Evolutionary conservation across 2,329 filamentous ascomycete genomes (phyloP), one percentile per base, ranked within the genome.

Genomic region (Pestalotiopsis fici): DNA sequence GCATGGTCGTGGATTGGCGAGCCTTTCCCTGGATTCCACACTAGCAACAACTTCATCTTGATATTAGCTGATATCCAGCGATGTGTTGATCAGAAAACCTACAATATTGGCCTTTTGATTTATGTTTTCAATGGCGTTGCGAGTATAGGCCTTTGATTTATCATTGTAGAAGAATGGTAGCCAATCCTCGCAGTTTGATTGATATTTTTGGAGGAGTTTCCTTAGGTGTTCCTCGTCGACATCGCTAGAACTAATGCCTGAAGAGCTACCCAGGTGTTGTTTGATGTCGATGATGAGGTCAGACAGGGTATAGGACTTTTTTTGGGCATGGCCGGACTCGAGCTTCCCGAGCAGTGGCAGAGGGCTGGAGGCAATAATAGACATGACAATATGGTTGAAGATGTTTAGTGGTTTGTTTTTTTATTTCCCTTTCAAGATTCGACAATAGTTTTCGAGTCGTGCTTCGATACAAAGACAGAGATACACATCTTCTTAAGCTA

Each of bases 21-120:
- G 27, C 77, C 77, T 60, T 78, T 78, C n/a, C 73, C 71, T 0
- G 77, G 77, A 47, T 77, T 78, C 77, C 76, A 78, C 27, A 78
- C 77, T 1, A 74, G 47, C 21, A 67, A 15, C 11, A 64, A 25
- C 47, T 64, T 60, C 4, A 11, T n/a, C 13, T 13, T 1, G 25
- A 60, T 31, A n/a, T 60, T 12, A 60, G 57, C 27, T 21, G n/a
- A 37, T 25, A 60, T 21, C 3, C n/a, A 3, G 18, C 2, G 12
- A 35, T 13, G 7, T 5, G 3, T 31, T 12, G 6, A 15, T 3
- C 7, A 21, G 11, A 2, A 11, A 37, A 39, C 57, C 23, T 12
- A 60, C 57, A 12, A 60, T 60, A 12, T 60, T 60, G 7, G 57
- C 57, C 4, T 60, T 60, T 60, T 37, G 27, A 27, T 60, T 60